These are phyloP conservation scores for Suhomyces anneliseae DNA, from an alignment of 1,139 yeast genomes.

Conservation along the genomic window DNA sequence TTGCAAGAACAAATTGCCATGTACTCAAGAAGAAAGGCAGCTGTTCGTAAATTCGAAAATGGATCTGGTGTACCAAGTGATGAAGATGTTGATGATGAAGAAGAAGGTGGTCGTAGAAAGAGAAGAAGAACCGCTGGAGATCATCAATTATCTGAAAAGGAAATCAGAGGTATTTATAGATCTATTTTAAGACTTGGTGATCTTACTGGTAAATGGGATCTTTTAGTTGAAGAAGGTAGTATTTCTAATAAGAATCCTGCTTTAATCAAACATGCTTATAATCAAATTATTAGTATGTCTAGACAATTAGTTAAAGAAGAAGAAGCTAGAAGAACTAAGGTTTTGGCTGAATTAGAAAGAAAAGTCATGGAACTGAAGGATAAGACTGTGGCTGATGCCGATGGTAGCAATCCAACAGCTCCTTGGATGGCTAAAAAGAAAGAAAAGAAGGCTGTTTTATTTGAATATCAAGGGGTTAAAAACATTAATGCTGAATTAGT, in stretches of 20 bases:
- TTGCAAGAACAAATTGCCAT: constrained; percentile 87
- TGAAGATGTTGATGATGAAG: constrained; percentile 44
- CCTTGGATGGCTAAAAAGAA: constrained; percentile 61
- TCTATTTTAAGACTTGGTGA: constrained; percentile 84
- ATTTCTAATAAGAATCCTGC: constrained; percentile 84
- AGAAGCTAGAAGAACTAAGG: constrained; percentile 58
- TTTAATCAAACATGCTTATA: constrained; percentile 72
- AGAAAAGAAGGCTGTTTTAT: constrained; percentile 84
- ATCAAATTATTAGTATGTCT: constrained; percentile 66
- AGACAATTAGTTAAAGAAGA: constrained; percentile 64
- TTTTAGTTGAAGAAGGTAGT: constrained; percentile 85
- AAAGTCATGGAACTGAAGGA: constrained; percentile 60
- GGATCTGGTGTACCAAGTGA: constrained; percentile 16
- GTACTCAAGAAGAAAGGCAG: constrained; percentile 78
- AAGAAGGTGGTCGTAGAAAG: constrained; percentile 28
- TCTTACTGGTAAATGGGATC: constrained; percentile 78
- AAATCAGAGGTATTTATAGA: constrained; percentile 82
- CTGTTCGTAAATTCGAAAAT: constrained; percentile 51
- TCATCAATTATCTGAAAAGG: constrained; percentile 76
- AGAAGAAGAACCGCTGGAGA: constrained; percentile 43
- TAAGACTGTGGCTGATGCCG: constrained; percentile 21
- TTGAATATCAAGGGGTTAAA: constrained; percentile 87
- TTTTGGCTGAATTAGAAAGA: constrained; percentile 58
- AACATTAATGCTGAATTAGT: constrained; percentile 89
- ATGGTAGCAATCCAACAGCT: constrained; percentile 31